phyloP scores from a whole-genome alignment of 2,329 filamentous ascomycete species.

The Apiospora pterosperma region DNA sequence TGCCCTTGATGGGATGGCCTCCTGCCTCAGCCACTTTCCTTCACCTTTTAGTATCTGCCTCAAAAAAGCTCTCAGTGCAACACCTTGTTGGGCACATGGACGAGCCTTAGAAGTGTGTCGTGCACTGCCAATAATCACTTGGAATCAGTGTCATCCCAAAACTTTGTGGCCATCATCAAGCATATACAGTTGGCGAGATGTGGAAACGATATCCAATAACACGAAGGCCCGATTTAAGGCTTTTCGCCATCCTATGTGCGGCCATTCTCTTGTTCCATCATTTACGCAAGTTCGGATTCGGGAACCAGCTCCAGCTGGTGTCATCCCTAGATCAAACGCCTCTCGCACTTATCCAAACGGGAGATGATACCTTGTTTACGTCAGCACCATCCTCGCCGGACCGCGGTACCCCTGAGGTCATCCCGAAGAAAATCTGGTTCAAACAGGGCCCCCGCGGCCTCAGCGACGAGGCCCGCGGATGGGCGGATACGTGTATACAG shows the following conservation, averaged over 20 bases:
- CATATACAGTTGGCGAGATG: background rate
- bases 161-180: background rate
- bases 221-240: background rate
- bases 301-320: background rate
- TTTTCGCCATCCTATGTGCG: background rate
- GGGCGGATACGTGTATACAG: slow-evolving; percentile 28
- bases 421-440: slow-evolving; percentile 35
- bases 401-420: background rate
- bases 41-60: background rate
- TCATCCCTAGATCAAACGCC: background rate
- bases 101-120: background rate
- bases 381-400: background rate
- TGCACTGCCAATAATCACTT: background rate
- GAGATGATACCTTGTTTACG: background rate
- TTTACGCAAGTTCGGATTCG: background rate
- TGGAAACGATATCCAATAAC: background rate
- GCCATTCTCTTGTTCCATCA: background rate
- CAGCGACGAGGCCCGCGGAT: slow-evolving; percentile 22
- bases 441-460: slow-evolving; percentile 34
- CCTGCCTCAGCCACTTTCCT: background rate
- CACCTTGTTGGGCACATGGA: background rate
- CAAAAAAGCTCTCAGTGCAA: background rate
- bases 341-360: background rate
- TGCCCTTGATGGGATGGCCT: background rate
- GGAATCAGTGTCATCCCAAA: background rate